These are phyloP conservation scores for Rubroboletus pulcherrimus DNA, from an alignment of 768 basidiomycete species.

Conservation along the genomic window DNA sequence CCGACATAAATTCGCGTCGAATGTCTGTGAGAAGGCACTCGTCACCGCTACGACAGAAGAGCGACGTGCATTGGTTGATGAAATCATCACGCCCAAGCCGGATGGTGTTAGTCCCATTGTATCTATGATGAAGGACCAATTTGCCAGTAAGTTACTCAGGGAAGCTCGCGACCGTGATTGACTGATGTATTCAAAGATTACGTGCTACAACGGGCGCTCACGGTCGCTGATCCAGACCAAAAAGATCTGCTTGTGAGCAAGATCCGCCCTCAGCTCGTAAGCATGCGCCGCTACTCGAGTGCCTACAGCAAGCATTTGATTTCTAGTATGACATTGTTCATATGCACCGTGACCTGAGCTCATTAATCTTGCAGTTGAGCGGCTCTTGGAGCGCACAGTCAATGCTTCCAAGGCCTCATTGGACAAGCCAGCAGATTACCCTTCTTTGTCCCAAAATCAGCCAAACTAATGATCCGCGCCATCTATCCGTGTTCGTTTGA, in stretches of 20 bases:
- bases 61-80: conserved; percentile 70
- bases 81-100: conserved; percentile 63
- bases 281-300: conserved; percentile 68
- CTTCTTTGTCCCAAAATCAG: conserved; percentile 26
- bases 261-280: conserved; percentile 63
- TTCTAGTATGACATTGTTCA: conserved; percentile 53
- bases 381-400: conserved; percentile 55
- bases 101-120: conserved; percentile 68
- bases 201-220: conserved; percentile 77
- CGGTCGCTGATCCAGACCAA: conserved; percentile 68
- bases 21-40: conserved; percentile 92
- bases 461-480: conserved; percentile 16
- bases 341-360: conserved; percentile 1
- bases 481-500: conserved; percentile 4
- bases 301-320: conserved; percentile 77
- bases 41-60: conserved; percentile 59
- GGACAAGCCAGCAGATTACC: conserved; percentile 31
- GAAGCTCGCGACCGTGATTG: background rate
- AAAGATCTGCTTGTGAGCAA: conserved; percentile 57
- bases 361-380: conserved; percentile 51
- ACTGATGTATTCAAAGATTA: conserved; percentile 52
- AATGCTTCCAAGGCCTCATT: conserved; percentile 22
- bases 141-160: conserved; percentile 62
- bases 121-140: conserved; percentile 83
- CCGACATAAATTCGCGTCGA: conserved; percentile 90